phyloP scores from a whole-genome alignment of 2,329 filamentous ascomycete species.

The Colletotrichum coccodes region DNA sequence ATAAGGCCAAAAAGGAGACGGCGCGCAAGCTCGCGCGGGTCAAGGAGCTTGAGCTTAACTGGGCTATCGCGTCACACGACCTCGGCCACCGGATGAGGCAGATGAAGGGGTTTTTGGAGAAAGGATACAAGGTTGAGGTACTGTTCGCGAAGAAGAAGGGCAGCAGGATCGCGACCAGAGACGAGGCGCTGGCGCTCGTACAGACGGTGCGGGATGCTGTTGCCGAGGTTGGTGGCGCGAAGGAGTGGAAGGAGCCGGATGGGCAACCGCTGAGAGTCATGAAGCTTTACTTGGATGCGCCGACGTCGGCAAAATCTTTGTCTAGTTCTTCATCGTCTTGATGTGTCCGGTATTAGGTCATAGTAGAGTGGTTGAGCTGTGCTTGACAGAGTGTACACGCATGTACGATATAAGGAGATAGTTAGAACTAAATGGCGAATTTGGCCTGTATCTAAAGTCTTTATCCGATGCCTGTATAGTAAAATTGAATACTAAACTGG shows the following conservation, averaged over 20 bases:
- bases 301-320: neutral
- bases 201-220: constrained; percentile 46
- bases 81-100: constrained; percentile 76
- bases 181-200: constrained; percentile 71
- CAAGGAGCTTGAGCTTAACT: constrained; percentile 91
- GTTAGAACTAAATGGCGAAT: neutral
- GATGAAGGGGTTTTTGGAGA: constrained; percentile 74
- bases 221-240: constrained; percentile 46
- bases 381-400: neutral
- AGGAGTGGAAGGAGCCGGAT: constrained; percentile 55
- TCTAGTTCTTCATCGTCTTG: neutral
- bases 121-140: constrained; percentile 81
- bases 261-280: constrained; percentile 56
- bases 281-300: constrained; percentile 54
- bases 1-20: constrained; percentile 53
- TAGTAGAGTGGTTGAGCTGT: neutral
- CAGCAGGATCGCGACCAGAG: constrained; percentile 64
- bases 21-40: constrained; percentile 51
- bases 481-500: neutral
- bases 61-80: constrained; percentile 84
- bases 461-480: neutral
- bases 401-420: neutral
- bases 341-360: neutral
- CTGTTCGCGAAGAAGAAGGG: constrained; percentile 74
- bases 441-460: neutral